Conservation (phyloP, 2,329 filamentous ascomycete species). For the Colletotrichum sidae region DNA sequence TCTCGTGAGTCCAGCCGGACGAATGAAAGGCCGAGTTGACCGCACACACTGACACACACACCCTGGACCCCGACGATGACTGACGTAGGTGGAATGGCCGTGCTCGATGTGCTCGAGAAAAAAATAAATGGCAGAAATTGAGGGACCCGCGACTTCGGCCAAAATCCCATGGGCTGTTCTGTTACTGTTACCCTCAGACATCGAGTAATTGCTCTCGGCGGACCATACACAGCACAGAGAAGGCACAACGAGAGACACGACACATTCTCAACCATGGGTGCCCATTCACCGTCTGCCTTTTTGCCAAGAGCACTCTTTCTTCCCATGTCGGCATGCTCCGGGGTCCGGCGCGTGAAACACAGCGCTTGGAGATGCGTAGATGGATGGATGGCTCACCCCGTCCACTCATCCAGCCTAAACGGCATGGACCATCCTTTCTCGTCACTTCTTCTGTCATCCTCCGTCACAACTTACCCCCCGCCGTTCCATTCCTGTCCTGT, state of each 20-base stretch:
- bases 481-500: background rate
- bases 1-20: slow-evolving; percentile 1
- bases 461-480: no score
- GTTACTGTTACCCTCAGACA: slow-evolving; percentile 36
- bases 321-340: slow-evolving; percentile 28
- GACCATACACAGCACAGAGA: background rate
- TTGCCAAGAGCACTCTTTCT: background rate
- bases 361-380: slow-evolving; percentile 36
- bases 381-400: slow-evolving; percentile 18
- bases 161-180: background rate
- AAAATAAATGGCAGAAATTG: background rate
- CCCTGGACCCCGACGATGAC: slow-evolving; percentile 13
- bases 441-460: background rate
- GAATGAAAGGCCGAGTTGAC: slow-evolving; percentile 20
- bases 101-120: slow-evolving; percentile 11
- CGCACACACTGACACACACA: slow-evolving; percentile 9
- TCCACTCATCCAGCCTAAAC: background rate
- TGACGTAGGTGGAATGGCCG: slow-evolving; percentile 32
- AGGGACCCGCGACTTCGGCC: slow-evolving; percentile 8
- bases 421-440: slow-evolving; percentile 13
- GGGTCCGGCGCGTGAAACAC: slow-evolving; percentile 32
- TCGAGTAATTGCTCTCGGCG: slow-evolving; percentile 31
- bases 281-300: background rate
- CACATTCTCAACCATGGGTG: no score
- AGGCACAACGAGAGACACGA: no score